Evolutionary conservation across 75 land plant species (phyloP).

Genomic region (Pinus albicaulis): DNA sequence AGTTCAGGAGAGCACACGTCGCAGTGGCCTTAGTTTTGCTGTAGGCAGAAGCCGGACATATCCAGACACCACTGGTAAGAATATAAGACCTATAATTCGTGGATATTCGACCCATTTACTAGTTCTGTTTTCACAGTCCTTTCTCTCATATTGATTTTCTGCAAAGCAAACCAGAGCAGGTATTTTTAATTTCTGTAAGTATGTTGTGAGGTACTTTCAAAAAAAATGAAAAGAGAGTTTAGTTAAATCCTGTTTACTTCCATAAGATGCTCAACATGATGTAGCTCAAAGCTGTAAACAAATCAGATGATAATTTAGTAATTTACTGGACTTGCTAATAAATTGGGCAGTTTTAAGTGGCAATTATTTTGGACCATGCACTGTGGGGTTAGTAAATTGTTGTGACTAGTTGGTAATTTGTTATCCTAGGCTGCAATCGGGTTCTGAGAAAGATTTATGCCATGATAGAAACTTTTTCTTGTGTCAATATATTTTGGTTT

Average conservation of each 20-base stretch:
- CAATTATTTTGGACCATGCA: background rate
- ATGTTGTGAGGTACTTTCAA: background rate
- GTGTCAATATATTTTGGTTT: background rate
- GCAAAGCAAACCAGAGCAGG: background rate
- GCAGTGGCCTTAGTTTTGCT: slow-evolving; percentile 87
- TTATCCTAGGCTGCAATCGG: background rate
- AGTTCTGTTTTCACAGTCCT: background rate
- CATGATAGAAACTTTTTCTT: background rate
- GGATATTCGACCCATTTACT: background rate
- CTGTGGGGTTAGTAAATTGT: background rate
- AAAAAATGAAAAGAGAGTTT: background rate
- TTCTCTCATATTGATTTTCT: background rate
- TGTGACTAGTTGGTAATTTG: background rate
- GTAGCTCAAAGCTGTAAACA: background rate
- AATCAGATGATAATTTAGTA: background rate
- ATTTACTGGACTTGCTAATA: too few species aligned
- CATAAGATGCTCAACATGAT: background rate
- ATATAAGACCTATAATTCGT: background rate
- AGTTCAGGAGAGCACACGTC: slow-evolving; percentile 18
- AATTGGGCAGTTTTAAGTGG: background rate
- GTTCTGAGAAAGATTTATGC: background rate
- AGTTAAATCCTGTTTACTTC: background rate
- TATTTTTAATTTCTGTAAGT: background rate
- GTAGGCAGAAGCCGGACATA: slow-evolving; percentile 39
- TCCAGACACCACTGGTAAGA: slow-evolving; percentile 26